Percentiles rank a stretch among this genome's conserved stretches.
These are phyloP conservation scores for Lasiosphaeria ovina DNA, from an alignment of 495 filamentous ascomycete genomes.

Conservation along the genomic window DNA sequence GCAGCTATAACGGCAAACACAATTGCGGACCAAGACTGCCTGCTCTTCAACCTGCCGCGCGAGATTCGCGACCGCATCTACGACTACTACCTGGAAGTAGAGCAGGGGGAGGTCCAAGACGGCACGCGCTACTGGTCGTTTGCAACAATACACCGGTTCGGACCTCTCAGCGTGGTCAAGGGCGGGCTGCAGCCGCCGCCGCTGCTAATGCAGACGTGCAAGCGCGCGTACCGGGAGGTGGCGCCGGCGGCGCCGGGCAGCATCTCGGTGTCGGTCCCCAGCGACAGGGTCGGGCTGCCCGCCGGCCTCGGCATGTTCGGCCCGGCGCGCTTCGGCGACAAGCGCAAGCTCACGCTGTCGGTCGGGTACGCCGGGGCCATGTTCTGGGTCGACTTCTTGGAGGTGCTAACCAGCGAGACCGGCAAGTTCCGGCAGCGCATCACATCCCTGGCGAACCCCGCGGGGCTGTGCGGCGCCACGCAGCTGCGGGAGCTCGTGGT, in stretches of 20 bases:
- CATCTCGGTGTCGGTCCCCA: background rate
- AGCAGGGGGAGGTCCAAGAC: too few relatives aligned
- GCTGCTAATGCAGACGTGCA: too few relatives aligned
- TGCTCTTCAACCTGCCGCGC: background rate
- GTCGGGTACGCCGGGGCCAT: background rate
- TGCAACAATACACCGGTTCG: too few relatives aligned
- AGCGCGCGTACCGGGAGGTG: too few relatives aligned
- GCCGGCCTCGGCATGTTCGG: background rate
- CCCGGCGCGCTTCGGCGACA: background rate
- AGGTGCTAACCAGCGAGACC: background rate
- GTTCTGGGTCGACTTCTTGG: background rate
- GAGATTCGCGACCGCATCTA: background rate
- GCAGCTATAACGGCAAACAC: too few relatives aligned
- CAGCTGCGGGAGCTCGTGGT: background rate
- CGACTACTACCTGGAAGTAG: background rate
- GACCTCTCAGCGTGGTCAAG: too few relatives aligned
- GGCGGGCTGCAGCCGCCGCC: too few relatives aligned
- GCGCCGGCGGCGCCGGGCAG: too few relatives aligned
- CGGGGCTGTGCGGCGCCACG: too few relatives aligned
- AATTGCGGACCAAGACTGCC: too few relatives aligned
- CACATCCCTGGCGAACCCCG: too few relatives aligned
- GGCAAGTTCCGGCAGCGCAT: background rate
- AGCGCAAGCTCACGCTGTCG: background rate
- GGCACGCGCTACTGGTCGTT: too few relatives aligned
- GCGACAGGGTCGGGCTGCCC: background rate